These are phyloP conservation scores for Aspergillus sp. DNA, from an alignment of 2,329 filamentous ascomycete genomes.

Conservation along the genomic window DNA sequence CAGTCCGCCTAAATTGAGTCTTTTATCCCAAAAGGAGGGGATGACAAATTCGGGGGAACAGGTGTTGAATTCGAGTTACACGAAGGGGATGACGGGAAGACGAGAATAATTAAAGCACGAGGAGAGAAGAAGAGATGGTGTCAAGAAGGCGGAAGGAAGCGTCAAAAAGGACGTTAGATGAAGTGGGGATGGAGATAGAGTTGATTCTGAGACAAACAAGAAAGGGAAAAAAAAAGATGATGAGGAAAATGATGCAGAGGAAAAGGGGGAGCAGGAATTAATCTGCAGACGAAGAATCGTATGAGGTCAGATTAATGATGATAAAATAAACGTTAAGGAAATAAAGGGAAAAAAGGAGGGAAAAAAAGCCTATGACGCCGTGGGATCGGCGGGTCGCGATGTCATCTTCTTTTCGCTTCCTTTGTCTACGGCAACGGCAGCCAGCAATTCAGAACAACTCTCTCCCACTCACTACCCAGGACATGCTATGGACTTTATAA, in stretches of 20 bases:
- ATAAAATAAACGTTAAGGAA: too few relatives aligned
- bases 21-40: neutral
- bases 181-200: neutral
- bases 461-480: too few relatives aligned
- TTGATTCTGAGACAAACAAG: neutral
- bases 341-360: neutral
- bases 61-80: too few relatives aligned
- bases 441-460: too few relatives aligned
- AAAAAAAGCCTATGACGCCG: constrained; percentile 5
- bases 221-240: constrained; percentile 1
- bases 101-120: neutral
- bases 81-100: neutral
- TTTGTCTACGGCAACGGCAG: too few relatives aligned
- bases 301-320: too few relatives aligned
- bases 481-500: neutral
- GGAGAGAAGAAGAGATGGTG: neutral
- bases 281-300: neutral
- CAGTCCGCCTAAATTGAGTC: neutral
- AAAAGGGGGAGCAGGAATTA: constrained; percentile 1
- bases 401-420: constrained; percentile 6
- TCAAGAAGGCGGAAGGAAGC: neutral
- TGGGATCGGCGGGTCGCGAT: constrained; percentile 6
- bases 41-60: too few relatives aligned
- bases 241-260: constrained; percentile 1
- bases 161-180: neutral